Percentiles rank a stretch among this genome's conserved stretches.
phyloP scores from a whole-genome alignment of 2,329 filamentous ascomycete genomes.

The Annulohypoxylon truncatum region DNA sequence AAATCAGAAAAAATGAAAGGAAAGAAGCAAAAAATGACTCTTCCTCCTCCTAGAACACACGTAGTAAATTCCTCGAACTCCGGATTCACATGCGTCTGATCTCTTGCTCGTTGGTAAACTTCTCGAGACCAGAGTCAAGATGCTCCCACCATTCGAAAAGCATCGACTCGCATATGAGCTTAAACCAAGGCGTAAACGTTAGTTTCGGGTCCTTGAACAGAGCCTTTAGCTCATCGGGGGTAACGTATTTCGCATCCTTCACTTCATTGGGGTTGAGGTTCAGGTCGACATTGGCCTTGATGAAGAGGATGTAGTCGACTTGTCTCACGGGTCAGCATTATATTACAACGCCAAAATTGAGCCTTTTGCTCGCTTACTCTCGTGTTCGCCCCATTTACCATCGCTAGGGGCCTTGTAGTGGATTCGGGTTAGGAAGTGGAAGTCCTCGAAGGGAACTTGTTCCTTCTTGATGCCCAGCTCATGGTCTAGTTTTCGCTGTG shows the following conservation, averaged over 20 bases:
- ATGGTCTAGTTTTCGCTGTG: slow-evolving; percentile 92
- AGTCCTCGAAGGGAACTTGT: slow-evolving; percentile 91
- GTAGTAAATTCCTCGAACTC: neutral
- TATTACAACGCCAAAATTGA: neutral
- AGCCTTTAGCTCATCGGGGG: slow-evolving; percentile 80
- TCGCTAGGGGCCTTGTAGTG: slow-evolving; percentile 98
- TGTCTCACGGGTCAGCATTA: slow-evolving; percentile 33
- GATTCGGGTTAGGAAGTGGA: slow-evolving; percentile 94
- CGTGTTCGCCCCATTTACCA: slow-evolving; percentile 98
- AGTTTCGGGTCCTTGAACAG: slow-evolving; percentile 85
- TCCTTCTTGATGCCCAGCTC: slow-evolving; percentile 91
- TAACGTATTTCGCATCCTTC: slow-evolving; percentile 84
- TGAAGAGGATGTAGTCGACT: slow-evolving; percentile 99
- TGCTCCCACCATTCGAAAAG: slow-evolving; percentile 97
- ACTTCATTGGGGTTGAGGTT: slow-evolving; percentile 89
- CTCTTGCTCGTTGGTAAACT: slow-evolving; percentile 85
- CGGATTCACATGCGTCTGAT: slow-evolving; percentile 82
- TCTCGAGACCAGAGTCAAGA: slow-evolving; percentile 82
- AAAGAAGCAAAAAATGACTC: slow-evolving; percentile 8
- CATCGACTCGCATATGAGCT: slow-evolving; percentile 97
- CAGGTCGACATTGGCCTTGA: slow-evolving; percentile 90
- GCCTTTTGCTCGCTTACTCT: slow-evolving; percentile 69
- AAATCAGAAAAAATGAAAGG: slow-evolving; percentile 2
- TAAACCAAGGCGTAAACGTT: slow-evolving; percentile 98
- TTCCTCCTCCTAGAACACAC: neutral